A percentile compares a stretch with the other conserved stretches of the same genome.
Conservation (phyloP, 768 basidiomycete genomes). For the Chalciporus piperatus region DNA sequence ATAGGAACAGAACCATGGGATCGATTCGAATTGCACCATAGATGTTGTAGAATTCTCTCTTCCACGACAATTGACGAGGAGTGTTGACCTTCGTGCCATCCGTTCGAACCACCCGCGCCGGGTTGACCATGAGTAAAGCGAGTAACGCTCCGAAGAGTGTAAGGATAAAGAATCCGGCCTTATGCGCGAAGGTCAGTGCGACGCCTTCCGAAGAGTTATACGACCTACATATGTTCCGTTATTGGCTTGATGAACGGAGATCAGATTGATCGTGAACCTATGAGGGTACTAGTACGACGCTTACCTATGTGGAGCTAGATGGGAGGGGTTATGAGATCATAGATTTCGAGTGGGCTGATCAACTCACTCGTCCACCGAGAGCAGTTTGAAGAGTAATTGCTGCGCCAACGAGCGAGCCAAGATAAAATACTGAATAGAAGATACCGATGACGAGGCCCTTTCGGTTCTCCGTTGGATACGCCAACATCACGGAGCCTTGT, state of each 20-base stretch:
- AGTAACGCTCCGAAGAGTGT: slow-evolving; percentile 66
- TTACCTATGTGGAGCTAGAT: slow-evolving; percentile 30
- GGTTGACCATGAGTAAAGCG: slow-evolving; percentile 70
- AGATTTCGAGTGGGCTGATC: neutral
- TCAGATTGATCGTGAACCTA: slow-evolving; percentile 4
- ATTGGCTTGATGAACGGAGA: slow-evolving; percentile 40
- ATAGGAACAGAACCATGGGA: slow-evolving; percentile 67
- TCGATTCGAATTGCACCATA: slow-evolving; percentile 67
- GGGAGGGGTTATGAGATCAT: neutral
- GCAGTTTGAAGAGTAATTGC: slow-evolving; percentile 72
- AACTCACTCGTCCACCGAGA: slow-evolving; percentile 54
- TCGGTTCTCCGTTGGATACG: slow-evolving; percentile 76
- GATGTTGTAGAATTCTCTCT: slow-evolving; percentile 65
- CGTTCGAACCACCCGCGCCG: slow-evolving; percentile 66
- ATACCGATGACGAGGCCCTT: slow-evolving; percentile 76
- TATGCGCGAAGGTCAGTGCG: neutral
- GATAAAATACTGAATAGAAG: slow-evolving; percentile 83
- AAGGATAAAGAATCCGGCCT: slow-evolving; percentile 72
- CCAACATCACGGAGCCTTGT: slow-evolving; percentile 81
- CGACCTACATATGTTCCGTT: slow-evolving; percentile 72
- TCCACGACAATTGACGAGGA: slow-evolving; percentile 73
- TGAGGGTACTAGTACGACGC: neutral
- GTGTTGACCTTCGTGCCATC: slow-evolving; percentile 68
- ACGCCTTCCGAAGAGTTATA: neutral
- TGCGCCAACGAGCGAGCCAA: slow-evolving; percentile 77